Evolutionary conservation across 2,329 filamentous ascomycete species (phyloP), one percentile per base, ranked within the genome.

Genomic region (Nigrospora oryzae): DNA sequence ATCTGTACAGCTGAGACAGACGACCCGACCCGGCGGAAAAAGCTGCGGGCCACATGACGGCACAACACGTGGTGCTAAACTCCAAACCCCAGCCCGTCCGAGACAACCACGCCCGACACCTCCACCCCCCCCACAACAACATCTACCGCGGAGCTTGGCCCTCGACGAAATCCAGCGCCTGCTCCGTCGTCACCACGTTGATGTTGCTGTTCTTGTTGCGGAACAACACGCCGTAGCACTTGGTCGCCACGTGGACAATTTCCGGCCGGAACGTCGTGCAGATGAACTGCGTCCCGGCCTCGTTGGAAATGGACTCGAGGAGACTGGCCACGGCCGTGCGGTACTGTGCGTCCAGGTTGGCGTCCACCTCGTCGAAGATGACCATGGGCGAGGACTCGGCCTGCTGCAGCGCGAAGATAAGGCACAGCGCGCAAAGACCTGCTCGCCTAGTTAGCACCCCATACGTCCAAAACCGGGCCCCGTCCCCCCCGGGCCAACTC

Each of bases 231-330:
- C 93, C 93, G 64, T 98, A 98, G 67, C 91, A 96, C 70, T 95
- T 95, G 70, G 97, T 90, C 3, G 93, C 93, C 16, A 97, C 89
- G 49, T 86, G 80, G 51, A 98, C 78, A 75, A 98, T 96, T 68
- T 98, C 93, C 1, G 93, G 93, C 46, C 93, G 77, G 79, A 98
- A 98, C 3, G 93, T 98, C 4, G 93, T 98, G 75, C 93, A 97
- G 65, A 98, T 98, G 62, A 98, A 98, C 64, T 98, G 77, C 42
- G 77, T 82, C 49, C 76, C 74, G 13, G 75, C 76, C 53, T 82
- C 79, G 48, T 75, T 70, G 13, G 83, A 88, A 51, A 89, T 89
- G 44, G 82, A 83, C 59, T 91, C 75, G 17, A 98, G 75, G 70
- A 97, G 87, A 46, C 87, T 79, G 3, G 93, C 93, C 11, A 98